Conservation (phyloP, 1,139 yeast species). For the Taphrina flavorubra region DNA sequence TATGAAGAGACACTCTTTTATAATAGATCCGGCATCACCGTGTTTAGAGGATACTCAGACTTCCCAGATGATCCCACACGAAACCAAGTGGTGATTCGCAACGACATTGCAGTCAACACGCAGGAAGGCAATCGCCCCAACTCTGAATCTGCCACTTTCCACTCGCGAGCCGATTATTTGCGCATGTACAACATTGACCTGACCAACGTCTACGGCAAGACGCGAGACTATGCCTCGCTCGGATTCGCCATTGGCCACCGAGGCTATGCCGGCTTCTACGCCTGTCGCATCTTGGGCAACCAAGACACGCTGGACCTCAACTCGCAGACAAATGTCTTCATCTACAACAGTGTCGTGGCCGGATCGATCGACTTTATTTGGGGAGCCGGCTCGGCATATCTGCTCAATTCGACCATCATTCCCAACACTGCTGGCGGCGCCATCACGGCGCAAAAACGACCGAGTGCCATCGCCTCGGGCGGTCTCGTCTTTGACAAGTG, state of each 20-base stretch:
- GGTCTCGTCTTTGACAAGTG: conserved; percentile 23
- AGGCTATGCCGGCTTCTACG: conserved; percentile 6
- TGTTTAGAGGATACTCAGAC: conserved; percentile 15
- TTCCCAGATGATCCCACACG: conserved; percentile 13
- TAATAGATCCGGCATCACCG: conserved; percentile 24
- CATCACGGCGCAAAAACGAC: conserved; percentile 24
- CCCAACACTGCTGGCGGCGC: conserved; percentile 9
- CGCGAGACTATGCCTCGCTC: conserved; percentile 17
- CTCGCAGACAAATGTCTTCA: neutral
- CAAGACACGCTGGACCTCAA: conserved; percentile 19
- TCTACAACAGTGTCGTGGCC: conserved; percentile 8
- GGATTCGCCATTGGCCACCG: conserved; percentile 20
- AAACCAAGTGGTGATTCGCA: conserved; percentile 7
- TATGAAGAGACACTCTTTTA: conserved; percentile 18
- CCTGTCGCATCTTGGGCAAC: conserved; percentile 5
- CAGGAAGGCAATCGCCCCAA: conserved; percentile 1
- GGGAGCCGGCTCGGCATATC: conserved; percentile 16
- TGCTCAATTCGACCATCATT: conserved; percentile 8
- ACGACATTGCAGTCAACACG: conserved; percentile 13
- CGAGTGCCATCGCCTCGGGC: neutral
- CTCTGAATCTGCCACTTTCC: conserved; percentile 19
- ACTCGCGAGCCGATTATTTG: conserved; percentile 14
- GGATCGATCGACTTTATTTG: conserved; percentile 23
- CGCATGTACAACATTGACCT: conserved; percentile 28
- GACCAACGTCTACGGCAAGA: conserved; percentile 55